phyloP scores from a whole-genome alignment of 306 rosid species.

The Neltuma alba region DNA sequence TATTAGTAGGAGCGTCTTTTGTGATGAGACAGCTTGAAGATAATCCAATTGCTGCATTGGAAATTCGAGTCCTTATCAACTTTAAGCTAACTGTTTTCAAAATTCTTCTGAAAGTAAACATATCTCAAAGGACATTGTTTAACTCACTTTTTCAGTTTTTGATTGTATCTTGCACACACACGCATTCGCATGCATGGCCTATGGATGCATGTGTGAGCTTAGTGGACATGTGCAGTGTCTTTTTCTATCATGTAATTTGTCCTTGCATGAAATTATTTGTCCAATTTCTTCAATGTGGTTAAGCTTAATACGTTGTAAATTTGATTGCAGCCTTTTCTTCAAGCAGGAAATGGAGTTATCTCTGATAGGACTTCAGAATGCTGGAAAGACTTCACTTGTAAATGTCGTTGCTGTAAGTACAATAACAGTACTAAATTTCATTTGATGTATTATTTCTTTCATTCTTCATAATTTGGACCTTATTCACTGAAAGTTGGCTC shows the following conservation, averaged over 20 bases:
- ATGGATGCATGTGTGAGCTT: slow-evolving; percentile 14
- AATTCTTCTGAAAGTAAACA: not conserved
- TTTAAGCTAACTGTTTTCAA: not conserved
- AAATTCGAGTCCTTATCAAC: not conserved
- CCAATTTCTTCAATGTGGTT: slow-evolving; percentile 24
- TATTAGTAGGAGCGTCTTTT: not conserved
- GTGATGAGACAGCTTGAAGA: not conserved
- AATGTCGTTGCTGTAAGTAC: slow-evolving; percentile 86
- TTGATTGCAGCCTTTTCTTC: slow-evolving; percentile 85
- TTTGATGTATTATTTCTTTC: slow-evolving; percentile 1
- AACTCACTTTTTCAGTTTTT: not conserved
- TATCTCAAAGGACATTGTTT: not conserved
- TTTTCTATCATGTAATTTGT: no score
- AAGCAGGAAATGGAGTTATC: slow-evolving; percentile 98
- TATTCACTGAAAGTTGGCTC: slow-evolving; percentile 22
- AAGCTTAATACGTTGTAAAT: slow-evolving; percentile 37
- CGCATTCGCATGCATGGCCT: not conserved
- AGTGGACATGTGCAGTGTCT: no score
- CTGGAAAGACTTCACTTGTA: slow-evolving; percentile 95
- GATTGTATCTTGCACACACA: not conserved
- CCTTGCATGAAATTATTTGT: no score
- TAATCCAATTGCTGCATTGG: not conserved
- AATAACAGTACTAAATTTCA: slow-evolving; percentile 20
- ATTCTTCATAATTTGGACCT: slow-evolving; percentile 21
- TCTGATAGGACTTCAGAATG: slow-evolving; percentile 91